Evolutionary conservation across 2,329 filamentous ascomycete species (phyloP).

Genomic region (Penicillium sp.): DNA sequence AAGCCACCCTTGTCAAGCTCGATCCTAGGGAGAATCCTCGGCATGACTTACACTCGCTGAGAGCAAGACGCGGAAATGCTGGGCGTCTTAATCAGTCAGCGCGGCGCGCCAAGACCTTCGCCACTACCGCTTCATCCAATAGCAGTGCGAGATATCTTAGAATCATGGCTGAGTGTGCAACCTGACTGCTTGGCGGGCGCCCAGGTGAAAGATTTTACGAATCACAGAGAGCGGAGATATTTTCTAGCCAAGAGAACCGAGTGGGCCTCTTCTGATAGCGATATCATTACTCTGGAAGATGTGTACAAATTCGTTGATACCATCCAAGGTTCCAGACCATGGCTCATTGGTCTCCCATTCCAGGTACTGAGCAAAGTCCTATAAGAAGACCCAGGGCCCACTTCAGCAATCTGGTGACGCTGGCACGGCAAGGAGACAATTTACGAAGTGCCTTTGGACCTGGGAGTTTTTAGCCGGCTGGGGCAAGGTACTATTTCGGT

Average conservation of each 20-base stretch:
- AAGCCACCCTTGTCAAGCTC: neutral
- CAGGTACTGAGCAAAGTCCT: too few species aligned
- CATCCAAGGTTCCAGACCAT: too few species aligned
- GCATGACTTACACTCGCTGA: neutral
- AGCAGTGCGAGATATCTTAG: neutral
- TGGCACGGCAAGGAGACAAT: too few species aligned
- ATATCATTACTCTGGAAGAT: neutral
- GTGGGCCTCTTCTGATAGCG: neutral
- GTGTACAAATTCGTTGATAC: neutral
- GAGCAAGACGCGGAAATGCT: neutral
- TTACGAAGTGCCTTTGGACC: too few species aligned
- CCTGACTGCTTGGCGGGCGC: neutral
- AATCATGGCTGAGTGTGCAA: neutral
- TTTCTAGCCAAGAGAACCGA: neutral
- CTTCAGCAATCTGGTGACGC: too few species aligned
- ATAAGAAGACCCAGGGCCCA: too few species aligned
- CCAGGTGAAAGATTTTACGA: neutral
- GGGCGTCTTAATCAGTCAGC: constrained; percentile 1
- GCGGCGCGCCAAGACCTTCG: constrained; percentile 8
- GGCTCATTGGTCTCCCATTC: too few species aligned
- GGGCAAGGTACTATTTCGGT: too few species aligned
- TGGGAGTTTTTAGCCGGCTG: too few species aligned
- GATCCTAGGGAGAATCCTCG: neutral
- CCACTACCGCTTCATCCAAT: constrained; percentile 1
- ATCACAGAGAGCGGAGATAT: neutral